Evolutionary conservation across 1,284 basidiomycete genomes (phyloP), one percentile per base, ranked within the genome.

Genomic region (Pseudozyma pruni): DNA sequence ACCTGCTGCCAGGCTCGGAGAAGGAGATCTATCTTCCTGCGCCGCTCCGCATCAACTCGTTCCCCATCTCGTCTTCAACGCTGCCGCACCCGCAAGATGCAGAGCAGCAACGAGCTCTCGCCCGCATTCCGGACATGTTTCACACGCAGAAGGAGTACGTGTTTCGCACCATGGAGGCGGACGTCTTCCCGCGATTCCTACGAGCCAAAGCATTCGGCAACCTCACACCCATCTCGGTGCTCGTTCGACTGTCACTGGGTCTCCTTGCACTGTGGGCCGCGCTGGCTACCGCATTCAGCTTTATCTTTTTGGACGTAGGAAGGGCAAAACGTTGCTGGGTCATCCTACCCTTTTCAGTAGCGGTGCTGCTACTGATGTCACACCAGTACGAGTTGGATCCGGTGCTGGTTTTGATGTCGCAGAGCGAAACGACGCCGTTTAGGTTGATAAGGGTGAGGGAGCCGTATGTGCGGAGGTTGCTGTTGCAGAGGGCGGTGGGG

Each of bases 381-480:
- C 92, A 96, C 80, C 92, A 94, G 83, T 98, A 98, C 84, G 93
- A 95, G 83, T 89, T 98, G 53, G 94, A 97, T 83, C 95, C 95
- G 3, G 85, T 97, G 73, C 77, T 87, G 41, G 85, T 83, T 11
- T 58, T 85, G 16, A 72, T 84, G 39, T 76, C 80, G 33, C 80
- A 74, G 82, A 85, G 44, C 78, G 74, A 83, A 61, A 79, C 78
- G 39, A 84, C 93, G 13, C 94, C 94, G 2, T 97, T 98, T 88
- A 89, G 91, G 52, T 90, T 92, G 7, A 89, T 97, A 50, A 86
- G 86, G 23, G 92, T 98, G 54, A 88, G 90, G 46, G 95, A 98
- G 83, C 90, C 89, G 19, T 98, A 97, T 80, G 93, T 98, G 71
- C 89, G 89, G 84, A 92, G 92, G 81, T 86, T 98, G 14, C 86